Base-by-base conservation (phyloP, 345 rosid genomes). In the Mangifera indica region DNA sequence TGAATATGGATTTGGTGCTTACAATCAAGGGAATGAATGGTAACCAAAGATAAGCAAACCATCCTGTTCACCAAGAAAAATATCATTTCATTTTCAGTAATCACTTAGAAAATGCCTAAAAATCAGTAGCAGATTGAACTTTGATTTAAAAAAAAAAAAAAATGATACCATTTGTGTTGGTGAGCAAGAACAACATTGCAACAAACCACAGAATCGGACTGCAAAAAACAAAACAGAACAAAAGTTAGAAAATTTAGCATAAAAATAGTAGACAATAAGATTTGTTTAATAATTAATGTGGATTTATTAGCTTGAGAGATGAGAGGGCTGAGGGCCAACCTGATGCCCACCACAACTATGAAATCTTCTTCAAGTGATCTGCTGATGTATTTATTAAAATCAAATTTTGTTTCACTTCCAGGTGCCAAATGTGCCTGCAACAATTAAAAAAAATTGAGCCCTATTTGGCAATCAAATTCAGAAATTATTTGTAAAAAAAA, bases 311-410 rank as follows among this genome's bases (percentile, higher is more conserved):
- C 8, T 9, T 32, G 21, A 11, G 24, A 17, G 2, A 3, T 32
- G 46, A 70, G 40, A 21, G 26, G 34, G 81, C 83, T 0, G 40
- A 21, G 26, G 34, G 81, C 83, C 0, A 10, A 93, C 98, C 84
- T 90, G 76, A 95, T 92, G 3, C 98, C 97, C 25, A 95, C 99
- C 20, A 92, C 96, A 26, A 84, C 94, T 77, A 83, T 83, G 77
- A 95, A 92, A 79, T 95, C 99, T 53, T 88, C 89, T 67, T 95
- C 94, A 21, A 95, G 84, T 71, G 99, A 92, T 84, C 92, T 87
- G 54, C 78, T 76, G 58, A 95, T 92, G 79, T 95, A 95, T 51
- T 91, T 84, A 78, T 84, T 92, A 68, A 95, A 95, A 80, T 95
- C 85, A 12, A 95, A 95, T 72, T 48, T 88, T 70, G 81, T 77